phyloP scores from a whole-genome alignment of 75 land plant species.

The Adiantum capillusveneris region DNA sequence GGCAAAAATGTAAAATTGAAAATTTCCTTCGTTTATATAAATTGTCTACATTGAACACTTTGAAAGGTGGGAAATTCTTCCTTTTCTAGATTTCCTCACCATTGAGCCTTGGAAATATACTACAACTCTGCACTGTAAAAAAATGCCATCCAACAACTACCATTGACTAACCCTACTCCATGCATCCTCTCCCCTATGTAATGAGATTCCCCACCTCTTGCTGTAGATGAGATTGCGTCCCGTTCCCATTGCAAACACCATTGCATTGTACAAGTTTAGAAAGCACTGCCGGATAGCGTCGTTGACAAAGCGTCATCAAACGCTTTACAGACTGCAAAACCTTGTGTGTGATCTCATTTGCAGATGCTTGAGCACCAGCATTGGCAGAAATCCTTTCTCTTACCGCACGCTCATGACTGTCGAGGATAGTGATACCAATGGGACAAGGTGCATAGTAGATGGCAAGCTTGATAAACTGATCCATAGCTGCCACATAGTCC shows the following conservation, averaged over 20 bases:
- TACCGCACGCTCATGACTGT: slow-evolving; percentile 98
- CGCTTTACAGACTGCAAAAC: slow-evolving; percentile 90
- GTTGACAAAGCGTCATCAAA: slow-evolving; percentile 90
- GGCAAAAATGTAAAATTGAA: too few relatives aligned
- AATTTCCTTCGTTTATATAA: too few relatives aligned
- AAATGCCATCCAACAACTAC: too few relatives aligned
- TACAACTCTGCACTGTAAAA: too few relatives aligned
- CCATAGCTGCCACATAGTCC: slow-evolving; percentile 96
- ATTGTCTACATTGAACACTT: too few relatives aligned
- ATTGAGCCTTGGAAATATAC: too few relatives aligned
- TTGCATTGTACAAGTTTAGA: slow-evolving; percentile 98
- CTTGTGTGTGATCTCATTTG: slow-evolving; percentile 96
- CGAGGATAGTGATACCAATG: slow-evolving; percentile 99
- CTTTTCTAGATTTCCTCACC: too few relatives aligned
- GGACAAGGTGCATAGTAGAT: slow-evolving; percentile 99
- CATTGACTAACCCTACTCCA: too few relatives aligned
- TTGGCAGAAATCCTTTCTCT: slow-evolving; percentile 97
- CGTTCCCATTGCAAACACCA: slow-evolving; percentile 96
- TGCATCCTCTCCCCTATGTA: slow-evolving; percentile 51
- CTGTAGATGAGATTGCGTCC: slow-evolving; percentile 65
- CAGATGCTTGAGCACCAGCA: slow-evolving; percentile 98
- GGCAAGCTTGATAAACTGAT: slow-evolving; percentile 91
- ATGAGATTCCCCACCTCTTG: slow-evolving; percentile 42
- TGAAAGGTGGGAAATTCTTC: too few relatives aligned
- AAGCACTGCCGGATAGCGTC: slow-evolving; percentile 84